phyloP scores from a whole-genome alignment of 371 early-diverging fungal species.

The Mucor piriformis region DNA sequence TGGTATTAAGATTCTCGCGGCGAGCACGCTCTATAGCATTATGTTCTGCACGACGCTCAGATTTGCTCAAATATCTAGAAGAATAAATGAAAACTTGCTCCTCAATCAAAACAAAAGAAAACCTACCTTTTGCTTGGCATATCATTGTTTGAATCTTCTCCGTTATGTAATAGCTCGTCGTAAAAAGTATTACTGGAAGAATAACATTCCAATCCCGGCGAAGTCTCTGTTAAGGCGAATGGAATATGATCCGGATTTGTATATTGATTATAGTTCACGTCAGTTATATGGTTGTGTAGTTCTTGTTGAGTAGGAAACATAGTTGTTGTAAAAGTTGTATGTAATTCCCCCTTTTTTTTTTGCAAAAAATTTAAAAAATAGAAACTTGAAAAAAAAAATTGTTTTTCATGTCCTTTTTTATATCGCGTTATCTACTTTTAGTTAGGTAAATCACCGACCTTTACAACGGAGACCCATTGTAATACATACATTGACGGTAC shows the following conservation, averaged over 20 bases:
- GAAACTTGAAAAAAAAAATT: conserved; percentile 1
- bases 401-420: neutral
- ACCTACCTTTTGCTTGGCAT: conserved; percentile 10
- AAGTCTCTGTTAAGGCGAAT: conserved; percentile 2
- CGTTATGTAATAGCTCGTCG: conserved; percentile 4
- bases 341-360: neutral
- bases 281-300: conserved; percentile 14
- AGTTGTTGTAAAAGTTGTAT: too few species aligned
- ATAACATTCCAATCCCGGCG: too few species aligned
- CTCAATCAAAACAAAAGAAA: neutral
- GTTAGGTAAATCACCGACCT: neutral
- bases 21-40: conserved; percentile 79
- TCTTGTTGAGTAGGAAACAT: conserved; percentile 23
- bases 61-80: conserved; percentile 29
- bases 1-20: conserved; percentile 66
- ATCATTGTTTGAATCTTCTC: conserved; percentile 2
- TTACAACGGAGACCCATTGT: neutral
- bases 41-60: conserved; percentile 70
- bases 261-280: conserved; percentile 14
- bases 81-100: too few species aligned
- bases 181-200: neutral
- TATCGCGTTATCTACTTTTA: neutral
- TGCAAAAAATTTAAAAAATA: conserved; percentile 1
- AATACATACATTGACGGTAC: too few species aligned
- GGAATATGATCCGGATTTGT: conserved; percentile 12